phyloP scores from a whole-genome alignment of 2,329 filamentous ascomycete species.

The Trichoderma sp. region DNA sequence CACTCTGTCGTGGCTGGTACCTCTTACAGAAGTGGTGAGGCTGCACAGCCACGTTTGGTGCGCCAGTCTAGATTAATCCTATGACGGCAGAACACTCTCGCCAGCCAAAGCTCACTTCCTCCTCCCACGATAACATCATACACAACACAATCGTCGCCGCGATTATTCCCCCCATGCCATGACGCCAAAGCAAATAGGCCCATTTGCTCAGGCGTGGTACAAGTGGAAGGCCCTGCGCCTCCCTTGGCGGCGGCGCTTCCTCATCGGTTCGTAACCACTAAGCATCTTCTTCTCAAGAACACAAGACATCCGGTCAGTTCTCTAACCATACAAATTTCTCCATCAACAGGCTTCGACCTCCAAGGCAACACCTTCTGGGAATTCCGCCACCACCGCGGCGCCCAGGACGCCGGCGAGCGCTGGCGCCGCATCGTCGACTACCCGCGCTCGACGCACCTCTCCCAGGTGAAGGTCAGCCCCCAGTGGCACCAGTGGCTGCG shows the following conservation, averaged over 20 bases:
- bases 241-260: conserved; percentile 65
- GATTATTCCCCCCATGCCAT: conserved; percentile 38
- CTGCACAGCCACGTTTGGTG: conserved; percentile 5
- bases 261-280: conserved; percentile 53
- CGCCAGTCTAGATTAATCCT: neutral
- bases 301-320: too few relatives aligned
- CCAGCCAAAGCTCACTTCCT: neutral
- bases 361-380: conserved; percentile 71
- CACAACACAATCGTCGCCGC: conserved; percentile 4
- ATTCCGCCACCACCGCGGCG: conserved; percentile 56
- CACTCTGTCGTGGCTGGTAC: neutral
- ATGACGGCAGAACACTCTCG: conserved; percentile 15
- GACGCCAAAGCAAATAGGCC: conserved; percentile 44
- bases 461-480: conserved; percentile 59
- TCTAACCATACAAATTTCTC: too few relatives aligned
- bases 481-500: conserved; percentile 72
- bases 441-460: conserved; percentile 56
- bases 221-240: conserved; percentile 64
- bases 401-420: conserved; percentile 42
- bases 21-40: neutral
- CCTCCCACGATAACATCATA: neutral
- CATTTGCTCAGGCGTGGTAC: conserved; percentile 53
- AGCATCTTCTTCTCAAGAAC: neutral
- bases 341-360: conserved; percentile 60
- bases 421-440: conserved; percentile 66